phyloP scores from a whole-genome alignment of 371 early-diverging fungal species.

The Neoconidiobolus thromboides region DNA sequence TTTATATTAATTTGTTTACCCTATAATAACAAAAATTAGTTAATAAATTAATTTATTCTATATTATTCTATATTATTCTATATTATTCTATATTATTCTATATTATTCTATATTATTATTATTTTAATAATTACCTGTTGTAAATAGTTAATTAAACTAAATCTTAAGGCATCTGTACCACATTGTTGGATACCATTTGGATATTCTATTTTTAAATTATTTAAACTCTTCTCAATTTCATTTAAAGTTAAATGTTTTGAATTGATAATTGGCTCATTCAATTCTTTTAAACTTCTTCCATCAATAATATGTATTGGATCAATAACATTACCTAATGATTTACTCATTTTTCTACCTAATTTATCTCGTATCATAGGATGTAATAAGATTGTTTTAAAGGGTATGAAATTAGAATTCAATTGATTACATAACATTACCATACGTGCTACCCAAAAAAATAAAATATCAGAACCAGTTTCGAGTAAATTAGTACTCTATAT shows the following conservation, averaged over 20 bases:
- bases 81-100: no score
- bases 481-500: constrained; percentile 57
- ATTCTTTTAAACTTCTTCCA: constrained; percentile 37
- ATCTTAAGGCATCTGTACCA: constrained; percentile 94
- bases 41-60: neutral
- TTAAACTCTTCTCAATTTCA: constrained; percentile 21
- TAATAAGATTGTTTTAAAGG: constrained; percentile 70
- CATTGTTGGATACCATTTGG: constrained; percentile 90
- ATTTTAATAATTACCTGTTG: constrained; percentile 27
- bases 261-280: constrained; percentile 27
- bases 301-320: constrained; percentile 94
- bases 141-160: constrained; percentile 74
- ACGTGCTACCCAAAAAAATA: constrained; percentile 99
- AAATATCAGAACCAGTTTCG: constrained; percentile 97
- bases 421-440: constrained; percentile 97
- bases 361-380: constrained; percentile 87
- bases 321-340: constrained; percentile 93
- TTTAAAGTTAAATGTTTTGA: constrained; percentile 40
- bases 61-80: neutral
- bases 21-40: constrained; percentile 8
- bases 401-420: constrained; percentile 51
- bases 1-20: constrained; percentile 93
- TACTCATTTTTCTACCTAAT: constrained; percentile 97
- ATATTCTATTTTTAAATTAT: constrained; percentile 61
- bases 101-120: no score